phyloP scores from a whole-genome alignment of 108 stramenopile genomes.

The Skeletonema costatum region DNA sequence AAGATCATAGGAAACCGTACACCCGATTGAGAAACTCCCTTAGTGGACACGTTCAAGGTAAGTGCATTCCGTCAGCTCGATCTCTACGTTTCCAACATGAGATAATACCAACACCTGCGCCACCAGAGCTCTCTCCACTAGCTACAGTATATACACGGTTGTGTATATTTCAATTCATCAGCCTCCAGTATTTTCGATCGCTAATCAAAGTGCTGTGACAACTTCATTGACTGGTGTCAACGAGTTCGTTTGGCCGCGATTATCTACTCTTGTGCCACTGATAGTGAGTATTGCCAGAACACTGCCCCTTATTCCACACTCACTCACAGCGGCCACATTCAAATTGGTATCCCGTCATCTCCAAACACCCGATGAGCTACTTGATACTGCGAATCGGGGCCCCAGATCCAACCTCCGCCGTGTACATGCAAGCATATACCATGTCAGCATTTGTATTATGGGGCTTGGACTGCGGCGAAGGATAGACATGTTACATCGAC shows the following conservation, averaged over 20 bases:
- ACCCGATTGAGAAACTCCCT: conserved; percentile 45
- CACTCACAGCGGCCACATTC: conserved; percentile 43
- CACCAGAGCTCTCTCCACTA: conserved; percentile 50
- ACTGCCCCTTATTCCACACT: too few relatives aligned
- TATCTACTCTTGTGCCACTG: conserved; percentile 5
- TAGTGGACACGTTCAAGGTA: neutral
- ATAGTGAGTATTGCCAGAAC: too few relatives aligned
- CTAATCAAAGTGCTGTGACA: conserved; percentile 32
- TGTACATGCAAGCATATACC: conserved; percentile 52
- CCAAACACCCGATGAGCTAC: conserved; percentile 51
- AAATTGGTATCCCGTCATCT: conserved; percentile 31
- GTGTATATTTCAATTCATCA: conserved; percentile 19
- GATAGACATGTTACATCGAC: conserved; percentile 43
- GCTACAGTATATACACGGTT: conserved; percentile 29
- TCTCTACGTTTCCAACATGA: conserved; percentile 41
- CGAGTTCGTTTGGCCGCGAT: conserved; percentile 19
- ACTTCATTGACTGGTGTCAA: conserved; percentile 43
- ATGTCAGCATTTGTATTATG: conserved; percentile 4
- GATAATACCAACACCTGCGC: conserved; percentile 43
- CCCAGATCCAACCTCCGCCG: conserved; percentile 50
- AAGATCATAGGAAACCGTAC: conserved; percentile 40
- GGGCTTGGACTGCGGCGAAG: conserved; percentile 4
- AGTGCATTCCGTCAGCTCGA: neutral
- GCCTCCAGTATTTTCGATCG: conserved; percentile 30
- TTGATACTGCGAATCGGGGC: conserved; percentile 41